Conservation (phyloP, 2,329 filamentous ascomycete species). For the Ilyonectria mors-panacis region DNA sequence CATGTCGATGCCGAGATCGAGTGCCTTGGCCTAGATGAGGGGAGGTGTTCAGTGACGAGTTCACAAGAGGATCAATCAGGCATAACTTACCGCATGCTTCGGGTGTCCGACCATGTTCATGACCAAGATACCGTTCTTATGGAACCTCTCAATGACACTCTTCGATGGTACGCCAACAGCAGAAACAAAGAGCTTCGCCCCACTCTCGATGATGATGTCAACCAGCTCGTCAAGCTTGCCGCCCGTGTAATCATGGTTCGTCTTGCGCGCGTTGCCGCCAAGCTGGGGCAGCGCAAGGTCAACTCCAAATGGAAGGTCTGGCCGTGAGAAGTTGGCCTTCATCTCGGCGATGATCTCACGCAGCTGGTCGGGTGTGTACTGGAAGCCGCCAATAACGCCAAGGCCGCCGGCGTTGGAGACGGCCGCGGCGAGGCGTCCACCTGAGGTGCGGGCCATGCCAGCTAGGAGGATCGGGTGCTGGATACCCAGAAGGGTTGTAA, state of each 20-base stretch:
- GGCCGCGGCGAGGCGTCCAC: conserved; percentile 83
- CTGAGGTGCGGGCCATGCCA: conserved; percentile 91
- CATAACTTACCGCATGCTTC: conserved; percentile 77
- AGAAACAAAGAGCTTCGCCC: conserved; percentile 87
- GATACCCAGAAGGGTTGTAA: conserved; percentile 85
- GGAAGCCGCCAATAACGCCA: conserved; percentile 80
- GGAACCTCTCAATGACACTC: conserved; percentile 80
- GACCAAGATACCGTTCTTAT: conserved; percentile 83
- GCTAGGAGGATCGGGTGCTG: conserved; percentile 92
- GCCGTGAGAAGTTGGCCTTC: conserved; percentile 78
- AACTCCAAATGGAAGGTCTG: conserved; percentile 86
- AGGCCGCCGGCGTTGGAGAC: conserved; percentile 92
- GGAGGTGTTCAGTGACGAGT: conserved; percentile 23
- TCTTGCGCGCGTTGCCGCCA: conserved; percentile 86
- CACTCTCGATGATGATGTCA: conserved; percentile 86
- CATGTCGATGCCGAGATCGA: conserved; percentile 89
- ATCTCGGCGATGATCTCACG: conserved; percentile 88
- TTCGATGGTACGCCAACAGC: conserved; percentile 90
- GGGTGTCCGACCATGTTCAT: conserved; percentile 99
- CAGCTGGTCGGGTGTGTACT: conserved; percentile 81
- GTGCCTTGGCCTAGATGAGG: conserved; percentile 72
- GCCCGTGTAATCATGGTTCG: conserved; percentile 95
- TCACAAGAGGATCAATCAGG: not conserved
- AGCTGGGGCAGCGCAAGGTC: conserved; percentile 94
- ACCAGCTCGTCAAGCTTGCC: conserved; percentile 91